These are phyloP conservation scores for Saccharomycopsis hybrid DNA, from an alignment of 1,139 yeast genomes.

Conservation along the genomic window DNA sequence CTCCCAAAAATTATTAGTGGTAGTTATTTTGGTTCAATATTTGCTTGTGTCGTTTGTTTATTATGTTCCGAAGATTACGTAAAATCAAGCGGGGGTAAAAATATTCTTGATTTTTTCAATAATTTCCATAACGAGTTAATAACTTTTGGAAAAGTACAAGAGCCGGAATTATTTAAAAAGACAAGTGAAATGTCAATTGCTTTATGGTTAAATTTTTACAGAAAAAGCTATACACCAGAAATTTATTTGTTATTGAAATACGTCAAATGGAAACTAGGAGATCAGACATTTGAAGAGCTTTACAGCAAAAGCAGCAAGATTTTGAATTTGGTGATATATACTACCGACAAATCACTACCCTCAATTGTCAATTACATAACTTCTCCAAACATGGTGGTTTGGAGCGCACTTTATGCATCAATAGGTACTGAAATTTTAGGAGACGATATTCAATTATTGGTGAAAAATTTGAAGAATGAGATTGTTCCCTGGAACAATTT, in stretches of 20 bases:
- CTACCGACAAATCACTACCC: conserved; percentile 66
- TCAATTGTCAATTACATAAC: conserved; percentile 82
- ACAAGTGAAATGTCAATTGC: conserved; percentile 29
- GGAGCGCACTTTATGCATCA: conserved; percentile 47
- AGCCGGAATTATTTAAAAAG: conserved; percentile 26
- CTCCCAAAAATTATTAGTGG: conserved; percentile 89
- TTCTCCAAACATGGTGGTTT: conserved; percentile 86
- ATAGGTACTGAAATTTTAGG: conserved; percentile 19
- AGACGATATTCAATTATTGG: conserved; percentile 43
- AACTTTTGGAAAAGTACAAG: conserved; percentile 43
- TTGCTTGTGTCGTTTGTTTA: conserved; percentile 79
- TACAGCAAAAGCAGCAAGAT: conserved; percentile 78
- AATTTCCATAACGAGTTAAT: conserved; percentile 39
- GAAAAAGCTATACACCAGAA: conserved; percentile 81
- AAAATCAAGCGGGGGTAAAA: neutral
- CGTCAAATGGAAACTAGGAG: conserved; percentile 72
- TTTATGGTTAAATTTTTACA: conserved; percentile 22
- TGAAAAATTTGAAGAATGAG: conserved; percentile 60
- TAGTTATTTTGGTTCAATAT: conserved; percentile 89
- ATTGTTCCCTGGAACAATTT: conserved; percentile 32
- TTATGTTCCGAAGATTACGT: conserved; percentile 32
- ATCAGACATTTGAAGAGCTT: conserved; percentile 89
- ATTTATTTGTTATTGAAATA: conserved; percentile 71
- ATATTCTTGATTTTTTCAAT: conserved; percentile 25
- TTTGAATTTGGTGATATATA: conserved; percentile 83